A percentile compares a stretch with the other conserved stretches of the same genome.
phyloP scores from a whole-genome alignment of 2,329 filamentous ascomycete species.

The Ophiostoma novo-ulmi region DNA sequence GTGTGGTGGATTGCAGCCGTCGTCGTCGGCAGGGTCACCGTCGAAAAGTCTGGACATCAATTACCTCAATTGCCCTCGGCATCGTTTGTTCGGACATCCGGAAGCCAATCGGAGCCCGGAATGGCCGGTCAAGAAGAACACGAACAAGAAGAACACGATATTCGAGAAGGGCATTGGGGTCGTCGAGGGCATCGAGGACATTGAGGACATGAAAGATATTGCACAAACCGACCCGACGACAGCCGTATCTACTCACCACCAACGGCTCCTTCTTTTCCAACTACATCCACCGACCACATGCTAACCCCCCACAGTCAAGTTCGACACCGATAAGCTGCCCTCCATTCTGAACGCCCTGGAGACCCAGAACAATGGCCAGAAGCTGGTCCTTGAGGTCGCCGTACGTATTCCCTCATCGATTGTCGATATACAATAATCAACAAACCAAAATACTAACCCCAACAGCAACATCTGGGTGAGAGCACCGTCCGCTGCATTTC shows the following conservation, averaged over 20 bases:
- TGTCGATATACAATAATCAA: background rate
- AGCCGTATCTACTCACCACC: constrained; percentile 19
- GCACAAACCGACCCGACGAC: background rate
- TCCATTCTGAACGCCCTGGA: constrained; percentile 95
- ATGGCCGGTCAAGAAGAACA: background rate
- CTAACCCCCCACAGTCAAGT: constrained; percentile 67
- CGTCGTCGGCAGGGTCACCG: background rate
- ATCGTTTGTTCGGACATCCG: constrained; percentile 3
- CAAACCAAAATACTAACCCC: constrained; percentile 7
- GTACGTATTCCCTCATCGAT: constrained; percentile 50
- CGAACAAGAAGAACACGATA: background rate
- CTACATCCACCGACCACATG: constrained; percentile 23
- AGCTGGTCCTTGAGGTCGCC: constrained; percentile 92
- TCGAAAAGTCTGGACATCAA: constrained; percentile 1
- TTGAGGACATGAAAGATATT: background rate
- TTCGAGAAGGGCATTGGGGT: too few species aligned
- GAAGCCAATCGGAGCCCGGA: background rate
- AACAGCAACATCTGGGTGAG: constrained; percentile 97
- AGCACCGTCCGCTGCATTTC: constrained; percentile 99
- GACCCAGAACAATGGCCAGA: constrained; percentile 86
- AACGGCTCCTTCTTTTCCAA: background rate
- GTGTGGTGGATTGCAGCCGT: background rate
- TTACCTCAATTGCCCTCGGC: constrained; percentile 1
- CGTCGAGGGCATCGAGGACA: background rate
- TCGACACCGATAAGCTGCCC: constrained; percentile 88